Evolutionary conservation across 202 grass and related monocot species (phyloP).

Genomic region (Brachypodium distachyon): DNA sequence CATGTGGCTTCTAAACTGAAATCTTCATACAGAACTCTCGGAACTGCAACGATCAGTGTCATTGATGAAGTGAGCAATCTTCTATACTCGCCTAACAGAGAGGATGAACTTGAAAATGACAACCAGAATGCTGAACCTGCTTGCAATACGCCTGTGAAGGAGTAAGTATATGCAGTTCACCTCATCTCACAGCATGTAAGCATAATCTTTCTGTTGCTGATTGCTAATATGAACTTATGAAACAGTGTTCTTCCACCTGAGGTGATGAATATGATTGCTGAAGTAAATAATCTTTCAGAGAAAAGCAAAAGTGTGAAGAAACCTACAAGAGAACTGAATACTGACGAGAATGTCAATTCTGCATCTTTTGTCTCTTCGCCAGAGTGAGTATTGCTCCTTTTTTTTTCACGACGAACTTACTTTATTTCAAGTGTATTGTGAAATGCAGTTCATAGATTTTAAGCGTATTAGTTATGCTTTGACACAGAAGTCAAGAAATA

Average conservation of each 20-base stretch:
- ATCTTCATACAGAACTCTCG: slow-evolving; percentile 52
- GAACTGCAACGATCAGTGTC: slow-evolving; percentile 41
- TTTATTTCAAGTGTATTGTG: not conserved
- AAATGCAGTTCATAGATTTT: slow-evolving; percentile 19
- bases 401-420: not conserved
- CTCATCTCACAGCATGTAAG: slow-evolving; percentile 1
- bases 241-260: slow-evolving; percentile 70
- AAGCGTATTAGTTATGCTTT: slow-evolving; percentile 20
- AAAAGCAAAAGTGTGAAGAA: slow-evolving; percentile 20
- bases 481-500: slow-evolving; percentile 18
- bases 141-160: slow-evolving; percentile 65
- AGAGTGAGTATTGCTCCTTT: slow-evolving; percentile 29
- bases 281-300: slow-evolving; percentile 16
- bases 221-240: slow-evolving; percentile 26
- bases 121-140: slow-evolving; percentile 32
- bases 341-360: not conserved
- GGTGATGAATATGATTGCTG: slow-evolving; percentile 41
- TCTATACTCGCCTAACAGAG: slow-evolving; percentile 4
- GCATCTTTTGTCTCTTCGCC: not conserved
- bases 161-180: slow-evolving; percentile 48
- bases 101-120: slow-evolving; percentile 18
- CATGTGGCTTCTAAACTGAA: slow-evolving; percentile 25
- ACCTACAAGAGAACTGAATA: slow-evolving; percentile 20
- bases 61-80: slow-evolving; percentile 37
- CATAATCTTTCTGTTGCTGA: slow-evolving; percentile 4